These are phyloP conservation scores for Penicillium decumbens DNA, from an alignment of 2,329 filamentous ascomycete species.

Conservation along the genomic window DNA sequence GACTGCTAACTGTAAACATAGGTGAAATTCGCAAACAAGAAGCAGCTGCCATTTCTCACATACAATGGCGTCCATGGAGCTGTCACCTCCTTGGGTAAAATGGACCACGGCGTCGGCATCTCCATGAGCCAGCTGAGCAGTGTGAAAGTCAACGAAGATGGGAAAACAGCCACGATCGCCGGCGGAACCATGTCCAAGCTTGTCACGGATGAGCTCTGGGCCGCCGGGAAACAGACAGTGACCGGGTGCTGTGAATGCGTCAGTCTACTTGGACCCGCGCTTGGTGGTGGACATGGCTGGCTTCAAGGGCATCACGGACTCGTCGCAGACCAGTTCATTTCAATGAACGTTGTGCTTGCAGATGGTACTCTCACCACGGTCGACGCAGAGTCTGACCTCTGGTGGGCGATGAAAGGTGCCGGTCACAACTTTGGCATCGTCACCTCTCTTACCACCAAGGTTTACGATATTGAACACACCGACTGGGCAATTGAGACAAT, in stretches of 20 bases:
- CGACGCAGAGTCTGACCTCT: conserved; percentile 47
- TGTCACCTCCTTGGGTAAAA: conserved; percentile 47
- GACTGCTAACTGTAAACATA: conserved; percentile 14
- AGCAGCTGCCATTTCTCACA: conserved; percentile 50
- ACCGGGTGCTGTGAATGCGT: conserved; percentile 53
- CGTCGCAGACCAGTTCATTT: conserved; percentile 51
- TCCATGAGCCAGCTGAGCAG: conserved; percentile 44
- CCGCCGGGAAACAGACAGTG: conserved; percentile 49
- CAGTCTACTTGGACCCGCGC: conserved; percentile 46
- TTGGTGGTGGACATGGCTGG: conserved; percentile 57
- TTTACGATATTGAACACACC: conserved; percentile 42
- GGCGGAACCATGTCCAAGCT: conserved; percentile 48
- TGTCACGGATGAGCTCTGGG: conserved; percentile 49
- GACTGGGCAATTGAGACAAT: conserved; percentile 43
- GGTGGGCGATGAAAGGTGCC: conserved; percentile 55
- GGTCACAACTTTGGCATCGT: conserved; percentile 59
- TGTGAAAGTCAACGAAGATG: conserved; percentile 38
- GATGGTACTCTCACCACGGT: conserved; percentile 44
- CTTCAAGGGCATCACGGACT: conserved; percentile 53
- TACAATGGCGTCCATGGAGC: conserved; percentile 52
- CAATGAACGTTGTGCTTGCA: conserved; percentile 50
- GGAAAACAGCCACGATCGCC: conserved; percentile 46
- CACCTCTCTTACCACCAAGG: conserved; percentile 45
- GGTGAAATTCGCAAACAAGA: conserved; percentile 48
- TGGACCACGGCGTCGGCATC: conserved; percentile 51